Evolutionary conservation across 345 rosid genomes (phyloP), one percentile per base, ranked within the genome.

Genomic region (Ceriops tagal): DNA sequence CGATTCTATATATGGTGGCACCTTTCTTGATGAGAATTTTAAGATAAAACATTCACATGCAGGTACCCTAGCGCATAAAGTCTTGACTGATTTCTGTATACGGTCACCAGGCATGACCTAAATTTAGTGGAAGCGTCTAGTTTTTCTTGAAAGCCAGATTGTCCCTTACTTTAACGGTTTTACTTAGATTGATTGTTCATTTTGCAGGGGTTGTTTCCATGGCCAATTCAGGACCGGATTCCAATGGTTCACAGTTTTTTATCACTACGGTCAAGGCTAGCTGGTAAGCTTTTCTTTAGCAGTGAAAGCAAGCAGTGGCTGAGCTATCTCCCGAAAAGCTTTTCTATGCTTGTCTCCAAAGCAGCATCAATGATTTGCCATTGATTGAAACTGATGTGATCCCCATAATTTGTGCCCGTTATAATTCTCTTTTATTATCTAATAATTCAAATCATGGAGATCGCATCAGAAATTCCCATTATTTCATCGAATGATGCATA

Each of bases 241-340:
- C 98, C 39, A 95, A 92, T 75, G 99, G 99, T 71, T 95, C 93
- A 0, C 99, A 95, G 85, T 95, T 95, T 80, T 95, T 88, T 71
- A 92, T 95, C 75, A 88, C 98, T 65, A 88, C 99, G 1, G 78
- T 92, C 64, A 95, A 95, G 82, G 87, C 99, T 80, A 82, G 88
- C 85, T 95, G 99, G 99, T 93, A 93, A 72, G 84, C 49, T 72
- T 51, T 60, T 35, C 22, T 22, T 26, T 16, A 2, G 57, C 27
- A n/a, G 35, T 53, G 11, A 59, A 22, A 15, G 35, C 15, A 10
- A 49, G 49, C 19, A 3, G 5, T 43, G 49, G 49, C 47, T 10
- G 16, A 13, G 49, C 49, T 43, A 43, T 13, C 49, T 43, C 49
- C 49, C 0, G 19, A 43, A 43, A 43, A 3, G 18, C 19, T 43